Evolutionary conservation across 768 basidiomycete species (phyloP).

Genomic region (Tulasnella sp.): DNA sequence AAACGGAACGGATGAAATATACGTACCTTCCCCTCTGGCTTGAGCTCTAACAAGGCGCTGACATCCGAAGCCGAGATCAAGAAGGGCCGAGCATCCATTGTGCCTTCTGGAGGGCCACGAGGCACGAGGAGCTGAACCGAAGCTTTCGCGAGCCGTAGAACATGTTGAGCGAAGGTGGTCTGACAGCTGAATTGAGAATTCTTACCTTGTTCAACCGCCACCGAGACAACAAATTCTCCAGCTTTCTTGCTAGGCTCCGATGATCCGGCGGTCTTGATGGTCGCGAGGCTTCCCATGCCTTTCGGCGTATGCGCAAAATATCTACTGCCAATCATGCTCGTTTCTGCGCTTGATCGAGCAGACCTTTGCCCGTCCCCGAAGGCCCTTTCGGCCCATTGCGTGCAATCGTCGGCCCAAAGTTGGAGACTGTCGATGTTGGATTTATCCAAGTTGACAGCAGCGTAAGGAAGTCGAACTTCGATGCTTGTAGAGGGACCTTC

Average conservation of each 20-base stretch:
- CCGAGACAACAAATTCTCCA: conserved; percentile 26
- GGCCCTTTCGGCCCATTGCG: conserved; percentile 62
- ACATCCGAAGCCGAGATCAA: conserved; percentile 60
- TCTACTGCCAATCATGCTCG: conserved; percentile 73
- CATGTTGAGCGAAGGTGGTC: conserved; percentile 38
- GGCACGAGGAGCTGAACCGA: conserved; percentile 52
- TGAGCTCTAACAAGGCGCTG: conserved; percentile 60
- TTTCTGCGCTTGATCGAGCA: conserved; percentile 36
- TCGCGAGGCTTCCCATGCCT: conserved; percentile 32
- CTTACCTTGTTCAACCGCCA: conserved; percentile 20
- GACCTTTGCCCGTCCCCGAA: conserved; percentile 30
- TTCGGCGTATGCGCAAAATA: conserved; percentile 53
- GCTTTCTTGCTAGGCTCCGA: conserved; percentile 31
- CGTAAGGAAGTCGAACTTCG: conserved; percentile 17
- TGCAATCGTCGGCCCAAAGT: conserved; percentile 80
- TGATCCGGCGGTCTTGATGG: conserved; percentile 32
- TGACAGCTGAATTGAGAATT: background rate
- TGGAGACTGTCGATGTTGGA: conserved; percentile 69
- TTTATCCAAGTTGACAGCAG: conserved; percentile 57
- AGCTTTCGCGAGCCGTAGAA: conserved; percentile 33
- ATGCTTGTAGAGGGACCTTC: background rate
- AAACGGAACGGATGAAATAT: background rate
- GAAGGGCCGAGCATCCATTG: conserved; percentile 46
- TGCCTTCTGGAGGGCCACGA: conserved; percentile 39
- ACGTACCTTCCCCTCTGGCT: conserved; percentile 65